A percentile compares a stretch with the other conserved stretches of the same genome.
phyloP scores from a whole-genome alignment of 129 eudicot species.

The Rutidosis leptorrhynchoides region DNA sequence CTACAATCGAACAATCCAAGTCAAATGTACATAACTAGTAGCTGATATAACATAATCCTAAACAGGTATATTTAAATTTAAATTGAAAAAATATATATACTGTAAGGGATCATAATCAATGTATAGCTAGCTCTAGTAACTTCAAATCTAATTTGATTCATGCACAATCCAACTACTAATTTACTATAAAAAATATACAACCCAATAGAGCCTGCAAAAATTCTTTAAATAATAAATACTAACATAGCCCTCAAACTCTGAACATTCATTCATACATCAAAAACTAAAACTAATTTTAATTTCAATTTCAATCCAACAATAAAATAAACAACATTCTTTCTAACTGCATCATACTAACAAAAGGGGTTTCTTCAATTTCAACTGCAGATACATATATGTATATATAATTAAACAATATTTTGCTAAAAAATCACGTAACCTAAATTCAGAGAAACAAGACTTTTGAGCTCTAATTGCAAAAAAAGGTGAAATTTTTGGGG shows the following conservation, averaged over 20 bases:
- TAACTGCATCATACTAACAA: constrained; percentile 25
- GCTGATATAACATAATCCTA: constrained; percentile 3
- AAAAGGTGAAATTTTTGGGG: not conserved
- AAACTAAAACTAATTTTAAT: not conserved
- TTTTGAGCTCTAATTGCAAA: constrained; percentile 16
- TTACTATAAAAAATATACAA: not conserved
- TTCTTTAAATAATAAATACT: not conserved
- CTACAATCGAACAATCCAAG: constrained; percentile 17
- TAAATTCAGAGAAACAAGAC: constrained; percentile 8
- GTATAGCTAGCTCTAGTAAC: constrained; percentile 18
- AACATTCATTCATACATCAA: constrained; percentile 12
- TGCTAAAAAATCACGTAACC: not conserved
- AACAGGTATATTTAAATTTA: too few species aligned
- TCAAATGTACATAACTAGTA: constrained; percentile 13
- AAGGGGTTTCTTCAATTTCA: constrained; percentile 22
- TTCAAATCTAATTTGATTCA: constrained; percentile 9
- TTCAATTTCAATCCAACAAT: constrained; percentile 1
- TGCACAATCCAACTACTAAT: constrained; percentile 14
- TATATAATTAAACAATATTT: not conserved
- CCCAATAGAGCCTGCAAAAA: not conserved
- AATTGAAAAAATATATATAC: too few species aligned
- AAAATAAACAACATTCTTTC: constrained; percentile 4
- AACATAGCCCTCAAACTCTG: constrained; percentile 15
- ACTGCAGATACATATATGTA: not conserved
- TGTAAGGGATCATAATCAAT: constrained; percentile 22